Conservation (phyloP, 2,329 filamentous ascomycete genomes). For the Pseudocercospora macadamiae region DNA sequence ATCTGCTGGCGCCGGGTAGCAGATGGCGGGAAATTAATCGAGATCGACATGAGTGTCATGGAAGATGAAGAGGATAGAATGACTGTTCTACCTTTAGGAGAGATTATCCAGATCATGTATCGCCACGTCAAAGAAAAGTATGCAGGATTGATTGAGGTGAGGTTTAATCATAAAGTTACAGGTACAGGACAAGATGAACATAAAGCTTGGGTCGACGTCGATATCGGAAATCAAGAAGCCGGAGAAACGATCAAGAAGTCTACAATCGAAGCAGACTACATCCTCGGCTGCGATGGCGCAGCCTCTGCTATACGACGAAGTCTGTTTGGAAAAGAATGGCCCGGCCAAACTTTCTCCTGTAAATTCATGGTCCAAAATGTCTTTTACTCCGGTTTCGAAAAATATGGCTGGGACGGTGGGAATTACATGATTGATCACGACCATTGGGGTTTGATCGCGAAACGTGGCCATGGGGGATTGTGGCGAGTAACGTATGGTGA, state of each 20-base stretch:
- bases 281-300: constrained; percentile 37
- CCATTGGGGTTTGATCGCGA: constrained; percentile 37
- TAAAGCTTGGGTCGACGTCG: constrained; percentile 33
- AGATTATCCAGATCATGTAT: constrained; percentile 34
- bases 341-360: constrained; percentile 29
- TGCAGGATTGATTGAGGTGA: constrained; percentile 29
- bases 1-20: constrained; percentile 34
- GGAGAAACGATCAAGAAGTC: constrained; percentile 27
- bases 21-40: constrained; percentile 31
- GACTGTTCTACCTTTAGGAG: constrained; percentile 32
- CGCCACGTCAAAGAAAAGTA: constrained; percentile 28
- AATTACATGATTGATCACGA: constrained; percentile 46
- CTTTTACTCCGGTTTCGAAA: constrained; percentile 40
- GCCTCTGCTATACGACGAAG: constrained; percentile 28
- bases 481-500: constrained; percentile 50
- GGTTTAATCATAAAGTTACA: constrained; percentile 32
- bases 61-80: constrained; percentile 33
- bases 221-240: constrained; percentile 30
- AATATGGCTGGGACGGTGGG: constrained; percentile 43
- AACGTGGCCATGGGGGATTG: constrained; percentile 35
- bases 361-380: constrained; percentile 30
- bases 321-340: constrained; percentile 33
- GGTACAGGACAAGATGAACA: constrained; percentile 32
- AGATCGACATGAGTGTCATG: constrained; percentile 32
- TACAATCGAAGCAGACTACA: constrained; percentile 30